phyloP scores from a whole-genome alignment of 2,329 filamentous ascomycete genomes.

The Alternaria novae-zelandiae region DNA sequence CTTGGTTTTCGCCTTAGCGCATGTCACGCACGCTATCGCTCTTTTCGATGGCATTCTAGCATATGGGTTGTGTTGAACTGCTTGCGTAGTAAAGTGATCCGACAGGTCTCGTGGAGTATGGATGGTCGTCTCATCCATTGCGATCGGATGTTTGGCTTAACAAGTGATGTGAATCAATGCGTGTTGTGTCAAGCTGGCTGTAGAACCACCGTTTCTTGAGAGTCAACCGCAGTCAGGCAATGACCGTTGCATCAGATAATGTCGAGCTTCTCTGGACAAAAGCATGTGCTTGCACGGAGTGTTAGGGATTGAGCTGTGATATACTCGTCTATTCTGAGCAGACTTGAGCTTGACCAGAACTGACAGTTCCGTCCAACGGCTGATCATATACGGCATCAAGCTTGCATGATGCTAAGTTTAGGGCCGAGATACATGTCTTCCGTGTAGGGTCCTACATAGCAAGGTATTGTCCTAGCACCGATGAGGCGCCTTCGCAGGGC shows the following conservation, averaged over 20 bases:
- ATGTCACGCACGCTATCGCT: conserved; percentile 49
- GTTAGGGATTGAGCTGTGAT: conserved; percentile 31
- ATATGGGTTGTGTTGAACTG: conserved; percentile 35
- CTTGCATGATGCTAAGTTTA: conserved; percentile 24
- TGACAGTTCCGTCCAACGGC: conserved; percentile 25
- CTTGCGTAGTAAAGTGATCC: conserved; percentile 14
- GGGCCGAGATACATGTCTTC: conserved; percentile 23
- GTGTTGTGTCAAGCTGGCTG: neutral
- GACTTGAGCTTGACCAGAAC: conserved; percentile 27
- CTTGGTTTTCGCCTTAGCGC: conserved; percentile 49
- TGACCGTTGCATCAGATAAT: neutral
- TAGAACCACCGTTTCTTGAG: neutral
- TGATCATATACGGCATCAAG: conserved; percentile 30
- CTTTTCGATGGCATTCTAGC: conserved; percentile 40
- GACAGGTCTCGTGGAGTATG: conserved; percentile 19
- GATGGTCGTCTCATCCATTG: conserved; percentile 19
- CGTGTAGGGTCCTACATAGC: conserved; percentile 25
- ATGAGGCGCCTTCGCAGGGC: conserved; percentile 12
- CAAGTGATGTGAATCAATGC: neutral
- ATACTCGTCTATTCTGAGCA: conserved; percentile 27
- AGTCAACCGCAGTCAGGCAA: neutral
- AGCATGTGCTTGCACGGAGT: conserved; percentile 15
- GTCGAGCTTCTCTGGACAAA: neutral
- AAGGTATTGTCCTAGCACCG: conserved; percentile 21
- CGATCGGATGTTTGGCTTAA: conserved; percentile 20